Base-by-base conservation (phyloP, 169 alveolate genomes). In the Plasmodium relictum region DNA sequence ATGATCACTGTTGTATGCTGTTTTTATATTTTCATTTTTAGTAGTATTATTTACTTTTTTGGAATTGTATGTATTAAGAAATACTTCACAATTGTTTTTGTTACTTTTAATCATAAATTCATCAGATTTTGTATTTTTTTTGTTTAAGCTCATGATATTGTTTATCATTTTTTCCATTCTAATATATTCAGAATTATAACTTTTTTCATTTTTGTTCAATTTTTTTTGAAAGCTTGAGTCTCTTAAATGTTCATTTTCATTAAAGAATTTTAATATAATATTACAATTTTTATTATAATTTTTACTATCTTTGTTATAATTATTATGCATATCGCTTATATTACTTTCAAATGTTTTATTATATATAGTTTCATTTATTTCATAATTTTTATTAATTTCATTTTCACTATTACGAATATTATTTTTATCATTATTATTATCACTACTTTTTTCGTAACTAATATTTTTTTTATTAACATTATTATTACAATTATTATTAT, bases 131-230 rank as follows among this genome's bases (percentile, higher is more conserved):
- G 16, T 73, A 54, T 73, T 9, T 18, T 61, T 20, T 20, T 8
- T 73, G 22, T 54, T 37, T 31, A 61, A 10, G 54, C 37, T 37
- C 10, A 54, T 39, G 6, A 7, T 16, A 20, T 73, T 14, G 26
- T 56, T 54, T 73, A 31, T 20, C 16, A 73, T 24, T 41, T 56
- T 5, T n/a, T 44, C 63, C 71, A 20, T 61, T 18, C 54, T 41
- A 22, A 54, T 56, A 54, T 39, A 14, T 22, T 52, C 70, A n/a
- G 31, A 59, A 54, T 54, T 54, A 6, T 73, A 44, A 14, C 26
- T 22, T 52, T 14, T 12, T 52, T 52, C 62, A 52, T 52, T 52
- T 16, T 52, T 52, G 16, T 52, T 16, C 22, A 1, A 8, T 52
- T 52, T 14, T 22, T 52, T 7, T 52, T 16, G 18, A 16, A 52